Base-by-base conservation (phyloP, 2,329 filamentous ascomycete genomes). In the Cercospora canescens region DNA sequence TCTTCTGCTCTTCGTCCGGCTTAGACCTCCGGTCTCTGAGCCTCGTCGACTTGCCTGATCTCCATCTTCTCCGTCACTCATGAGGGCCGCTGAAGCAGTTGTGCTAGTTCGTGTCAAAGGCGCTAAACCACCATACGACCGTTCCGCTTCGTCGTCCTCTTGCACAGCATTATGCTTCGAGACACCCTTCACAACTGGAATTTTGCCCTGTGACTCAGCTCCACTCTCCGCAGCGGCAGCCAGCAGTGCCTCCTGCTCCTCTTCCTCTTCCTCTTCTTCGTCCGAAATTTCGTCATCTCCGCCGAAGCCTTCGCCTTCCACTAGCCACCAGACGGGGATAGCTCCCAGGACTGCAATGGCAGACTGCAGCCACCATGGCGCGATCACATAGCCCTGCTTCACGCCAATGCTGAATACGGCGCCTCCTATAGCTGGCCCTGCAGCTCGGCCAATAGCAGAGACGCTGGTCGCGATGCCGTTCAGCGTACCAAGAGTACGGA, bases 401-500 rank as follows among this genome's bases (percentile, higher is more conserved):
- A 93, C 88, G 1, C 94, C 94, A 80, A 87, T 88, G 0, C 88
- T 90, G 75, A 97, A 97, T 0, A 89, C 83, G 1, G 84, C 80
- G 0, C 94, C 94, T 0, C 88, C 86, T 35, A 90, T 78, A 0
- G 91, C 91, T 0, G 95, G 94, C 0, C 95, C 95, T 0, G 86
- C 74, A 0, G 93, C 94, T 57, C 94, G 84, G 1, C 94, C 94
- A 5, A 97, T 78, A 0, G 92, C 93, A 69, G 89, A 90, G 35
- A 94, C 88, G 63, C 90, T 91, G 0, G 94, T 97, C 0, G 93
- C 94, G 67, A 97, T 88, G 2, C 94, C 95, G 74, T 98, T 98
- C 63, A 98, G 81, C 0, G 94, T 97, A 1, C 93, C 94, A 5
- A 98, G 85, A 9, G 96, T 87, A 50, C 86, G 83, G 16, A 97